Conservation (phyloP, 768 basidiomycete species). For the Mycena crocata region DNA sequence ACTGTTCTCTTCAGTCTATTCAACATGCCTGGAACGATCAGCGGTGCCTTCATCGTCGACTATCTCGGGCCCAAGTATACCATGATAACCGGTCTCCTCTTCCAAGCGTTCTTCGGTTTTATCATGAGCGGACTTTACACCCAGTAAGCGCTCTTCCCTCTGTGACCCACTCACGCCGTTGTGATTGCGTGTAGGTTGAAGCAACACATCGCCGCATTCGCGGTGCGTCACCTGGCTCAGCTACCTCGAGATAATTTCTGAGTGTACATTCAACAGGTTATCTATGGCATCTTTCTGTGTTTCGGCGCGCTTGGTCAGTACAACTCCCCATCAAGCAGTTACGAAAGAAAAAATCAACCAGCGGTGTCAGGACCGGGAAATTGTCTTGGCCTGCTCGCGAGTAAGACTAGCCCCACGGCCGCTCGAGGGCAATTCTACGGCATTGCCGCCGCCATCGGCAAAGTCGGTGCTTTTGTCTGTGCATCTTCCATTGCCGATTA, state of each 20-base stretch:
- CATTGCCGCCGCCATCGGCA: slow-evolving; percentile 86
- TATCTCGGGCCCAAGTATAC: slow-evolving; percentile 72
- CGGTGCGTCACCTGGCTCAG: slow-evolving; percentile 54
- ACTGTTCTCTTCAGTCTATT: slow-evolving; percentile 41
- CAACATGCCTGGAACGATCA: slow-evolving; percentile 65
- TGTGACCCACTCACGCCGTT: neutral
- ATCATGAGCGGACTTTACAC: slow-evolving; percentile 88
- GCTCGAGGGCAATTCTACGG: slow-evolving; percentile 90
- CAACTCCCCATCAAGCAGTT: neutral
- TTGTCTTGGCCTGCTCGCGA: slow-evolving; percentile 85
- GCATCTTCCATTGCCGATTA: neutral
- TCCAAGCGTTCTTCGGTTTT: slow-evolving; percentile 84
- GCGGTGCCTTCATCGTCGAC: slow-evolving; percentile 83
- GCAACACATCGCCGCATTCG: slow-evolving; percentile 75
- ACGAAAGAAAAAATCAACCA: slow-evolving; percentile 21
- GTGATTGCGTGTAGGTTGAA: slow-evolving; percentile 57
- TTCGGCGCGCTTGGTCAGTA: slow-evolving; percentile 84
- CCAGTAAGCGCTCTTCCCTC: slow-evolving; percentile 44
- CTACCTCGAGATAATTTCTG: neutral
- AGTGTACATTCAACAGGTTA: slow-evolving; percentile 56
- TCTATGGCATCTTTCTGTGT: slow-evolving; percentile 92
- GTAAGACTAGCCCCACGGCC: slow-evolving; percentile 88
- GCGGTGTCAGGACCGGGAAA: slow-evolving; percentile 78
- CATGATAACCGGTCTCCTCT: slow-evolving; percentile 74
- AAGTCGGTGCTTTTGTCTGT: slow-evolving; percentile 79